phyloP scores from a whole-genome alignment of 257 asterid species.

The Lycium ferocissimum region DNA sequence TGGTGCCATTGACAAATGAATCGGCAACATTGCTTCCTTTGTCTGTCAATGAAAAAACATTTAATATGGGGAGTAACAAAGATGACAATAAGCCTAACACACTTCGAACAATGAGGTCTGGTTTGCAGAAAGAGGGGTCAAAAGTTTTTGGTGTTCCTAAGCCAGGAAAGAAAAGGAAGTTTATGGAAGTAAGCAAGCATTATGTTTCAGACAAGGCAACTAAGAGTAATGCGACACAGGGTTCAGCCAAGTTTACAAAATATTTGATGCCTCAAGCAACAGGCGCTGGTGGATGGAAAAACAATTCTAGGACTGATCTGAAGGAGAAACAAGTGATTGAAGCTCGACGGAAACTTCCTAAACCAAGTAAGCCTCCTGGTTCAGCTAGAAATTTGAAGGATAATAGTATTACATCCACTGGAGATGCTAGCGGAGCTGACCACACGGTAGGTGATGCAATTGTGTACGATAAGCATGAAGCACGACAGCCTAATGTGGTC shows the following conservation, averaged over 20 bases:
- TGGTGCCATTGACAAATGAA: conserved; percentile 48
- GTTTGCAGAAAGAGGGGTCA: conserved; percentile 76
- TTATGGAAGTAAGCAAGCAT: conserved; percentile 96
- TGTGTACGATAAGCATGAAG: conserved; percentile 59
- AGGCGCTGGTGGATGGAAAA: conserved; percentile 60
- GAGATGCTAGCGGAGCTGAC: conserved; percentile 47
- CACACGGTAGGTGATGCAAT: conserved; percentile 41
- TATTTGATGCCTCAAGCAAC: conserved; percentile 64
- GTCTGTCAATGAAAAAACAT: conserved; percentile 63
- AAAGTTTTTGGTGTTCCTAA: conserved; percentile 89
- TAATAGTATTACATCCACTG: conserved; percentile 49
- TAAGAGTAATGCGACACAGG: conserved; percentile 54
- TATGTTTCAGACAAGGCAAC: conserved; percentile 63
- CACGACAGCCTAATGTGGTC: conserved; percentile 47
- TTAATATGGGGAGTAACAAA: conserved; percentile 63
- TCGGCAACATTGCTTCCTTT: conserved; percentile 61
- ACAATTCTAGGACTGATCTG: conserved; percentile 54
- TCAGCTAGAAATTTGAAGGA: conserved; percentile 69
- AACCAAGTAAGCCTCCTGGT: conserved; percentile 69
- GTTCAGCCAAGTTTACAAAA: conserved; percentile 64
- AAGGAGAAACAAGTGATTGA: conserved; percentile 73
- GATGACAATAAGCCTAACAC: conserved; percentile 60
- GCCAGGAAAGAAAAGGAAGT: conserved; percentile 94
- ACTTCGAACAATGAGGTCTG: conserved; percentile 71
- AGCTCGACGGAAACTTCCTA: conserved; percentile 50